Conservation (phyloP, 768 basidiomycete genomes). For the Termitomyces sp. region DNA sequence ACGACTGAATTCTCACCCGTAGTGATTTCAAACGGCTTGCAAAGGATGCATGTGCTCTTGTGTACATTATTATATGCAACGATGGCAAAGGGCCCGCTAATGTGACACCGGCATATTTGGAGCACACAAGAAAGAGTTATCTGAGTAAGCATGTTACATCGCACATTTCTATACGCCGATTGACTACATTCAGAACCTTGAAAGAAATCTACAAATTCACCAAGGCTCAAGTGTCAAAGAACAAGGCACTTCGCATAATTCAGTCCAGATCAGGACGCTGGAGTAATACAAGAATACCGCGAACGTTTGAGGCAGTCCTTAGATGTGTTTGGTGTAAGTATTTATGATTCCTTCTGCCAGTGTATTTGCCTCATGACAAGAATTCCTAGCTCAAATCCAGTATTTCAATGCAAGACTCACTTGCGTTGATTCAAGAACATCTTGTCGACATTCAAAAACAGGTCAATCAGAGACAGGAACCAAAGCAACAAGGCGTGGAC, state of each 20-base stretch:
- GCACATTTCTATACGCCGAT: background rate
- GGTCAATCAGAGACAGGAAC: background rate
- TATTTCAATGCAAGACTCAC: slow-evolving; percentile 6
- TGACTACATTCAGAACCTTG: background rate
- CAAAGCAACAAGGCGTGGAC: background rate
- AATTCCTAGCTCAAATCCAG: slow-evolving; percentile 9
- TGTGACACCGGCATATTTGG: slow-evolving; percentile 1
- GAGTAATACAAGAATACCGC: too few species aligned
- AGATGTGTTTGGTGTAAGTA: slow-evolving; percentile 9
- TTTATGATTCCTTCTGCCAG: background rate
- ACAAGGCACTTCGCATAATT: too few species aligned
- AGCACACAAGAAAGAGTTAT: slow-evolving; percentile 8
- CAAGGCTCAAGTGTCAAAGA: too few species aligned
- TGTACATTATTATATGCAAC: slow-evolving; percentile 13
- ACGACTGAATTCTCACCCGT: too few species aligned
- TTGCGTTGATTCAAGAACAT: background rate
- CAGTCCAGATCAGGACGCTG: too few species aligned
- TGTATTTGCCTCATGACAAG: too few species aligned
- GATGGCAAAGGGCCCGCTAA: background rate
- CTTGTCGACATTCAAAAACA: background rate
- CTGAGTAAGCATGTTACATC: too few species aligned
- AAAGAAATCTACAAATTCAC: slow-evolving; percentile 5
- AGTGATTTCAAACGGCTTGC: slow-evolving; percentile 10
- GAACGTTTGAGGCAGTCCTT: too few species aligned
- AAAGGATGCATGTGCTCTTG: slow-evolving; percentile 12